Conservation (phyloP, 2,329 filamentous ascomycete genomes). For the Penicillium carneum region DNA sequence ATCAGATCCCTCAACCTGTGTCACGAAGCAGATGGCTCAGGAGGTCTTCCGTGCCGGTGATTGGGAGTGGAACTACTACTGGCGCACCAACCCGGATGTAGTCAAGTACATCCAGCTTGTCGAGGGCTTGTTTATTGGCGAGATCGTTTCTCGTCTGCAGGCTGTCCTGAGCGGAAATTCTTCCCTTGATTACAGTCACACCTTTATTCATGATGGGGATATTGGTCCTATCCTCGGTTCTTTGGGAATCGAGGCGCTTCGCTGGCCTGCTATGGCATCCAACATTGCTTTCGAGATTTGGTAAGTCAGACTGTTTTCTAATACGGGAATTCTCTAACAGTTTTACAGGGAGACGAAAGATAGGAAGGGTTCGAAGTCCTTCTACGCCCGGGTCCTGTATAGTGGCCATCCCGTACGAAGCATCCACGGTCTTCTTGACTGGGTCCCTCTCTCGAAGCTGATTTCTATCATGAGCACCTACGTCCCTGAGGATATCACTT, state of each 20-base stretch:
- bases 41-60: constrained; percentile 52
- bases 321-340: background rate
- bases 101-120: constrained; percentile 49
- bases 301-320: constrained; percentile 28
- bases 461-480: constrained; percentile 40
- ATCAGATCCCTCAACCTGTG: constrained; percentile 40
- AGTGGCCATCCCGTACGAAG: constrained; percentile 42
- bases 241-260: constrained; percentile 45
- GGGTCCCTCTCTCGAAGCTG: constrained; percentile 37
- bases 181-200: constrained; percentile 44
- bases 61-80: constrained; percentile 55
- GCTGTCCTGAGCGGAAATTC: constrained; percentile 37
- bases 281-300: constrained; percentile 52
- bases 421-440: constrained; percentile 42
- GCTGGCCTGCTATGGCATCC: constrained; percentile 52
- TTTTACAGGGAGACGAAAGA: constrained; percentile 23
- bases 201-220: constrained; percentile 51
- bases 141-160: constrained; percentile 44
- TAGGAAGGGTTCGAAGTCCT: background rate
- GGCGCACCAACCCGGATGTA: constrained; percentile 45
- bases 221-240: constrained; percentile 48
- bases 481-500: constrained; percentile 39
- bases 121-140: constrained; percentile 50
- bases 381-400: constrained; percentile 43
- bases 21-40: constrained; percentile 43